Base-by-base conservation (phyloP, 1,284 basidiomycete genomes). In the Neonothopanus nambi region DNA sequence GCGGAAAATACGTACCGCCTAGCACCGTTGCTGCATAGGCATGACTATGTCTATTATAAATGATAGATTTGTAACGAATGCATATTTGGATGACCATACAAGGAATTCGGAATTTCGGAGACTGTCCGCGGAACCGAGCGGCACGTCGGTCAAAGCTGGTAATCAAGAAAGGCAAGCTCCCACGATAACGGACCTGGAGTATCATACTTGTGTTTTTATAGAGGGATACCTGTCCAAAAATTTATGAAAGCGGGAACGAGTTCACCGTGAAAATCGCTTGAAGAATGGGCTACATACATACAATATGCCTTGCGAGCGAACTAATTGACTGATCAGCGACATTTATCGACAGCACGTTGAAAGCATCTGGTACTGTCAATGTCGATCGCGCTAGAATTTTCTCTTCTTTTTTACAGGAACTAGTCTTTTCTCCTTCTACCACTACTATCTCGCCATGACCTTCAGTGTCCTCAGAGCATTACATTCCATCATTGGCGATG, bases 401-500 rank as follows among this genome's bases (percentile, higher is more conserved):
- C 9, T 33, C 9, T 33, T 48, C 46, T 12, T 21, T 35, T 5
- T 9, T 33, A 4, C 13, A 33, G 30, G 30, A 33, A 33, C 7
- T 26, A 24, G 36, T 17, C 50, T 28, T 21, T 12, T 43, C 39
- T 52, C 35, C 30, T 18, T 49, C 52, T 53, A 30, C 37, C 42
- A 42, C 48, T 37, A 50, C 39, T 13, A 50, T 46, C 50, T 51
- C 44, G 43, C 61, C 58, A 78, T 79, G 80, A 84, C 86, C 42
- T 84, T 89, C 60, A 73, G 81, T 17, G 73, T 76, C 50, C 77
- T 89, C 50, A 80, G 80, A 52, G 79, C 81, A 20, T 77, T 89
- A 26, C 82, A 88, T 57, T 68, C 77, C 59, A 77, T 89, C 64
- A 80, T 89, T 58, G 83, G 79, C 59, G 76, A 84, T 52, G 85